Evolutionary conservation across 805 yeast species (phyloP).

Genomic region (Candida golubevii): DNA sequence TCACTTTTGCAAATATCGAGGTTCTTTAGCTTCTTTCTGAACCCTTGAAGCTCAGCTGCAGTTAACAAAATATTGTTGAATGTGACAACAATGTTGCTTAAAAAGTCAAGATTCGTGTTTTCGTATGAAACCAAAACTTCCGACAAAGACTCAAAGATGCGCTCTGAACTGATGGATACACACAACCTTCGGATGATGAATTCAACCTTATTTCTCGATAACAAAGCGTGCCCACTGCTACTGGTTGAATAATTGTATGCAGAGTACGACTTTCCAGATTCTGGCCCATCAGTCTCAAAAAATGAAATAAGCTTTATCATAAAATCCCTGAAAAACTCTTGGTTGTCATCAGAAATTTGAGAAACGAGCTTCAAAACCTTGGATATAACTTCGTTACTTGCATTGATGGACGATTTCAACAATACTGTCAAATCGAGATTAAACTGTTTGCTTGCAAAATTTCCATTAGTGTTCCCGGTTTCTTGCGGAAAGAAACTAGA

Average conservation of each 20-base stretch:
- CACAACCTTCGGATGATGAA: slow-evolving; percentile 82
- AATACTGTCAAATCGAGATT: slow-evolving; percentile 64
- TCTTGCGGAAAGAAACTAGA: slow-evolving; percentile 27
- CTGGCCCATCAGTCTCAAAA: slow-evolving; percentile 56
- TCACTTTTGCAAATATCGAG: slow-evolving; percentile 50
- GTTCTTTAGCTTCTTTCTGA: slow-evolving; percentile 61
- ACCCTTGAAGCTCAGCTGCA: slow-evolving; percentile 69
- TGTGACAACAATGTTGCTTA: slow-evolving; percentile 78
- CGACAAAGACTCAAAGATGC: slow-evolving; percentile 77
- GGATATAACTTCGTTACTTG: slow-evolving; percentile 73
- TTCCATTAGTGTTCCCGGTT: slow-evolving; percentile 26
- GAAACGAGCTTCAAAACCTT: slow-evolving; percentile 70
- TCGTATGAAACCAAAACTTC: slow-evolving; percentile 54
- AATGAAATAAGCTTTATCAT: slow-evolving; percentile 65
- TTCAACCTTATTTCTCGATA: slow-evolving; percentile 60
- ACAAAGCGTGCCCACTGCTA: slow-evolving; percentile 12
- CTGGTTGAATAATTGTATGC: slow-evolving; percentile 1
- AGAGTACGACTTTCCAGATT: slow-evolving; percentile 29
- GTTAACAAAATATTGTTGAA: slow-evolving; percentile 81
- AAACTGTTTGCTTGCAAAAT: slow-evolving; percentile 14
- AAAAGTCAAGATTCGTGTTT: slow-evolving; percentile 62
- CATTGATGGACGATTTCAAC: slow-evolving; percentile 62
- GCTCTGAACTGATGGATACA: slow-evolving; percentile 72
- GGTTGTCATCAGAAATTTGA: slow-evolving; percentile 70
- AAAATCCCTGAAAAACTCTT: slow-evolving; percentile 70